Evolutionary conservation across 2,329 filamentous ascomycete species (phyloP), one percentile per base, ranked within the genome.

Genomic region (Leptographium wingfieldii): DNA sequence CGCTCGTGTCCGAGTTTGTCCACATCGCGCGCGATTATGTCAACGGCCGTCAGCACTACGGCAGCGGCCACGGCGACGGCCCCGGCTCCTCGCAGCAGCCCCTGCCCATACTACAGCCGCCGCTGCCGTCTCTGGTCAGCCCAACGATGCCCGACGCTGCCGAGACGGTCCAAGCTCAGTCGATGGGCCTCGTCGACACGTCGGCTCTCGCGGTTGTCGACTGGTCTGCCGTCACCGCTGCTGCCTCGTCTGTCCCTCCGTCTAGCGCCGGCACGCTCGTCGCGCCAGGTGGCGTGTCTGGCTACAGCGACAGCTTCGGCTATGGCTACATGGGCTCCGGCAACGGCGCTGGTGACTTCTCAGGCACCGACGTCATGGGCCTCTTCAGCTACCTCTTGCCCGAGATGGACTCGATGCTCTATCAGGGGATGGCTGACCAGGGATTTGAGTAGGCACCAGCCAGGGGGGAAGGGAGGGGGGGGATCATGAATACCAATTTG

Each of bases 11-110:
- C 2, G 71, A 75, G 49, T 74, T 76, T 60, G 68, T 72, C 0
- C 68, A 74, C 60, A 74, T 77, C 55, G 74, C 74, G 0, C 66
- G 73, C 2, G 70, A 76, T 49, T 76, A 74, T 40, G 27, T 64
- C 40, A 56, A 60, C 22, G 59, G 59, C 14, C 49, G 38, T 40
- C 62, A 58, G 40, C 55, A 69, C 5, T 56, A 63, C 7, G 56
- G 48, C 16, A 48, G 35, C 19, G 19, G 49, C 22, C 51, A 7
- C 55, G 38, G 25, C 40, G 25, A n/a, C 16, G 31, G 16, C 31
- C 22, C 3, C 31, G n/a, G 14, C 53, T 25, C 53, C 9, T 12
- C 22, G 5, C 54, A 40, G 33, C 35, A 43, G 35, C n/a, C 54
- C 10, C 25, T 43, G 33, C 54, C 54, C 12, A 14, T 40, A 25